phyloP scores from a whole-genome alignment of 2,329 filamentous ascomycete species.

The Nigrospora osmanthi region DNA sequence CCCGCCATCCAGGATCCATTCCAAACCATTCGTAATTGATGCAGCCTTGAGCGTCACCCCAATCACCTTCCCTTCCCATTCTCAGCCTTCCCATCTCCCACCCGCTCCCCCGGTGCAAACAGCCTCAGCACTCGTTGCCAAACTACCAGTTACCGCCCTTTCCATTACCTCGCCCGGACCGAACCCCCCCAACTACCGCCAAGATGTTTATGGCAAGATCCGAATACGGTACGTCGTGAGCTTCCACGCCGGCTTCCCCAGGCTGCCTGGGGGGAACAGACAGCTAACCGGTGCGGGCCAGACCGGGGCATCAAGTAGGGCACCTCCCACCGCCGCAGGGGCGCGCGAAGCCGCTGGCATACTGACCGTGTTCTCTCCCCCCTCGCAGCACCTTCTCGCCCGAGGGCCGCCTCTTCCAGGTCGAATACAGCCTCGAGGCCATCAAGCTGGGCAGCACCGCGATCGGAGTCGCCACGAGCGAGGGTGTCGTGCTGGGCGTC shows the following conservation, averaged over 20 bases:
- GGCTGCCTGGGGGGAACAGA: conserved; percentile 1
- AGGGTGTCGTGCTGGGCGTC: conserved; percentile 92
- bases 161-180: too few relatives aligned
- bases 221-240: conserved; percentile 79
- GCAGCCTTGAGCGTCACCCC: too few relatives aligned
- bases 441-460: conserved; percentile 99
- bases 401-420: conserved; percentile 98
- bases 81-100: too few relatives aligned
- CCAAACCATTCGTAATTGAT: too few relatives aligned
- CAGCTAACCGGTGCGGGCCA: conserved; percentile 24
- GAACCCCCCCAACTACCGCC: conserved; percentile 32
- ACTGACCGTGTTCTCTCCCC: conserved; percentile 5
- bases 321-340: conserved; percentile 7
- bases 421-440: conserved; percentile 99
- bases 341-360: neutral
- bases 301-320: conserved; percentile 96
- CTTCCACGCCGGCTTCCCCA: neutral
- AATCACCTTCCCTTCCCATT: neutral
- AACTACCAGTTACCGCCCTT: too few relatives aligned
- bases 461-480: conserved; percentile 92
- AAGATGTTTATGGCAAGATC: conserved; percentile 99
- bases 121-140: too few relatives aligned
- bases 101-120: too few relatives aligned
- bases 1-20: too few relatives aligned
- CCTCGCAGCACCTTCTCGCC: conserved; percentile 87